Conservation (phyloP, 139 green algal species). For the Chlamydomonas urium region DNA sequence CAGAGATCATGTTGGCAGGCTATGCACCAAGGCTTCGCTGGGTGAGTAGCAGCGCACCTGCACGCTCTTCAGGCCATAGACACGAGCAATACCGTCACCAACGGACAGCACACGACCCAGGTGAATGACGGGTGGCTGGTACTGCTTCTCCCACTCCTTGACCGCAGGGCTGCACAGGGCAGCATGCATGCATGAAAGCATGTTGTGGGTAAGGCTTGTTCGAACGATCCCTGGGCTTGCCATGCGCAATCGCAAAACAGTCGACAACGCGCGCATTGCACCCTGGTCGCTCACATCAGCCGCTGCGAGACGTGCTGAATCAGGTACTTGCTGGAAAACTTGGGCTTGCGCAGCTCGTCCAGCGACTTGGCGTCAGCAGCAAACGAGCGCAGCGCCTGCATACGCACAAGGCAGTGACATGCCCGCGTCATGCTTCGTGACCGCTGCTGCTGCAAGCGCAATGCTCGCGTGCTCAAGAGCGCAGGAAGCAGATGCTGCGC, state of each 20-base stretch:
- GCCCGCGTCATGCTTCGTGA: too few relatives aligned
- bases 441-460: neutral
- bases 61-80: constrained; percentile 84
- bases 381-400: neutral
- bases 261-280: too few relatives aligned
- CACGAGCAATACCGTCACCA: constrained; percentile 88
- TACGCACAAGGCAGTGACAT: too few relatives aligned
- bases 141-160: constrained; percentile 60
- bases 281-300: constrained; percentile 50
- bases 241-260: too few relatives aligned
- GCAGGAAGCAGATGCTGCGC: neutral
- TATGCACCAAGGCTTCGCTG: too few relatives aligned
- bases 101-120: constrained; percentile 83
- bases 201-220: too few relatives aligned
- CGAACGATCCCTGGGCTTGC: too few relatives aligned
- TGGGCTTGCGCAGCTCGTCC: constrained; percentile 51
- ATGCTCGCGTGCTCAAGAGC: neutral
- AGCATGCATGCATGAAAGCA: too few relatives aligned
- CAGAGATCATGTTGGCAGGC: too few relatives aligned
- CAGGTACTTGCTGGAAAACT: constrained; percentile 66
- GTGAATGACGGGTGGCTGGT: constrained; percentile 64
- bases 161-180: constrained; percentile 27
- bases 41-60: constrained; percentile 43
- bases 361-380: constrained; percentile 12
- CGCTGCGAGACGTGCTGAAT: constrained; percentile 59